phyloP scores from a whole-genome alignment of 1,284 basidiomycete species.

The Taiwanofungus camphoratus region DNA sequence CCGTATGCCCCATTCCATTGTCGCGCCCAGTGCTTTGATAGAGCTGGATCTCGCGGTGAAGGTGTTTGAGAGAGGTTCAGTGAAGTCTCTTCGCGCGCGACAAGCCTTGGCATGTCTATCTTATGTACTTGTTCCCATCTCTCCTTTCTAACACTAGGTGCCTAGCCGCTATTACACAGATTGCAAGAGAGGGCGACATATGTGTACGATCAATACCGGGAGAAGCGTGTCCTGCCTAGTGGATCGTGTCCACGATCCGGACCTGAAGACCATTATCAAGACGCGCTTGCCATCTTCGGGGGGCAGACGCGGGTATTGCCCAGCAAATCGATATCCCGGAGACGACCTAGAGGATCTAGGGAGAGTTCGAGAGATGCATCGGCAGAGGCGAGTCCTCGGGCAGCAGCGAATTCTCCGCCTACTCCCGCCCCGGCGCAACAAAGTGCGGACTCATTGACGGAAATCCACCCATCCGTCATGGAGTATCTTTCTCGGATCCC shows the following conservation, averaged over 20 bases:
- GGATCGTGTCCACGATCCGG: too few species aligned
- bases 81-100: conserved; percentile 21
- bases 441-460: too few species aligned
- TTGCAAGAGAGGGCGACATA: conserved; percentile 23
- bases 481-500: conserved; percentile 38
- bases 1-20: conserved; percentile 26
- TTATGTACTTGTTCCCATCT: too few species aligned
- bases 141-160: too few species aligned
- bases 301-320: conserved; percentile 38
- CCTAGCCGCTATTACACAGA: conserved; percentile 23
- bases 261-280: conserved; percentile 44
- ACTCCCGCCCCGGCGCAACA: too few species aligned
- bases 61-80: conserved; percentile 26
- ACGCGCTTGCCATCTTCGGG: conserved; percentile 62
- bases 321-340: conserved; percentile 33
- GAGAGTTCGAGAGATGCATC: too few species aligned
- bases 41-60: conserved; percentile 30
- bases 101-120: conserved; percentile 25
- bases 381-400: conserved; percentile 18
- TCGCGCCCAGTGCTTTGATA: conserved; percentile 28
- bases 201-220: conserved; percentile 26
- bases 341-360: too few species aligned
- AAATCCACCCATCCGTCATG: conserved; percentile 54
- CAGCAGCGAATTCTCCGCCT: conserved; percentile 20
- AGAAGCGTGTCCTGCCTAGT: conserved; percentile 24